These are phyloP conservation scores for Apiospora aurea DNA, from an alignment of 2,329 filamentous ascomycete genomes.

Conservation along the genomic window DNA sequence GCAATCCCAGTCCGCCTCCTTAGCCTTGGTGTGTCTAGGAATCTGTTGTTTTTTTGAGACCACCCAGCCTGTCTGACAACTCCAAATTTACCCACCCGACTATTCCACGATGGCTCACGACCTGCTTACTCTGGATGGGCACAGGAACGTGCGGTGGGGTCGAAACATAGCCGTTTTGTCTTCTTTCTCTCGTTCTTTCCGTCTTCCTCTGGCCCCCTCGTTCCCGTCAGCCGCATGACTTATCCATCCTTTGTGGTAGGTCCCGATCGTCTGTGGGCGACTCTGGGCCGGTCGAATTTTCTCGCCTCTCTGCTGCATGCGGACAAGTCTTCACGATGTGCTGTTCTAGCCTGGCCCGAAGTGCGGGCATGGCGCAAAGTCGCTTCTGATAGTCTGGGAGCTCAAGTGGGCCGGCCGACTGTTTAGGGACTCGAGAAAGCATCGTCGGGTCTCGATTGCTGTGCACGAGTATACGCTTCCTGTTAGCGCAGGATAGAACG, in stretches of 20 bases:
- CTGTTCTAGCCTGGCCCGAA: constrained; percentile 12
- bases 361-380: not conserved
- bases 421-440: not conserved
- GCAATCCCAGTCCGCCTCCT: not conserved
- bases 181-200: not conserved
- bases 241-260: not conserved
- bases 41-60: not conserved
- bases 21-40: not conserved
- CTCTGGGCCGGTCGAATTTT: constrained; percentile 3
- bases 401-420: constrained; percentile 3
- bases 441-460: not conserved
- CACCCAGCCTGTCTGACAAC: not conserved
- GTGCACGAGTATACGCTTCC: not conserved
- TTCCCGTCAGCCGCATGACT: not conserved
- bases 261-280: not conserved
- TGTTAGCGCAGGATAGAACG: not conserved
- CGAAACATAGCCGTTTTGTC: not conserved
- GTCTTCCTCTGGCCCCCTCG: not conserved
- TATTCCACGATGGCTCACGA: not conserved
- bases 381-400: not conserved
- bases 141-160: not conserved
- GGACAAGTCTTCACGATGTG: constrained; percentile 2
- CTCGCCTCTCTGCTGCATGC: not conserved
- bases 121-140: constrained; percentile 7
- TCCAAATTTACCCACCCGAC: not conserved